Evolutionary conservation across 768 basidiomycete genomes (phyloP).

Genomic region (Gelatoporia subvermispora): DNA sequence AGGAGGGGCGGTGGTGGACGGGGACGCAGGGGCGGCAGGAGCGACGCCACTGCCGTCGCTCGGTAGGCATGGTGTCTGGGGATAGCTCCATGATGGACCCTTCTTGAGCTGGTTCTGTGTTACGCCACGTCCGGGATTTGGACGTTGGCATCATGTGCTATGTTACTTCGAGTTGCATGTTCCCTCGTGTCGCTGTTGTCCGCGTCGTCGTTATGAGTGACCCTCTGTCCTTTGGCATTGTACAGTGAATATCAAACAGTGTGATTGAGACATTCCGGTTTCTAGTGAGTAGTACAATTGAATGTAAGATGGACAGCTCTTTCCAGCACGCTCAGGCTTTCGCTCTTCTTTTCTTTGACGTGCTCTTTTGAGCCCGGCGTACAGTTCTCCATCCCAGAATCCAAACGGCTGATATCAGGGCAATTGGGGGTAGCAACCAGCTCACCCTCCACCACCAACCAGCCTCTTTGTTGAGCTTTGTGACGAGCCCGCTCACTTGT

Average conservation of each 20-base stretch:
- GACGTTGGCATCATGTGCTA: too few relatives aligned
- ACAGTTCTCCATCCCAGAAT: constrained; percentile 32
- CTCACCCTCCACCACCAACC: constrained; percentile 60
- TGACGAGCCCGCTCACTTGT: constrained; percentile 44
- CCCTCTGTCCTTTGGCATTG: neutral
- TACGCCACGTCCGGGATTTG: neutral
- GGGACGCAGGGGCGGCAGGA: constrained; percentile 26
- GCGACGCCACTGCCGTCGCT: constrained; percentile 9
- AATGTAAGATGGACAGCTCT: too few relatives aligned
- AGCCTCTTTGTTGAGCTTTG: constrained; percentile 35
- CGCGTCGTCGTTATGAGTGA: too few relatives aligned
- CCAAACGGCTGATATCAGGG: constrained; percentile 42
- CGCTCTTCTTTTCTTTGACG: constrained; percentile 2
- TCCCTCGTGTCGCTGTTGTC: too few relatives aligned
- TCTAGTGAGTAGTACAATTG: too few relatives aligned
- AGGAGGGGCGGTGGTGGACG: constrained; percentile 41
- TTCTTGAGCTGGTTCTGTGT: neutral
- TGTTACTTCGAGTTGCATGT: too few relatives aligned
- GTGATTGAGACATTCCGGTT: too few relatives aligned
- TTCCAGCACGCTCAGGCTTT: neutral
- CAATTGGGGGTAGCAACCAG: constrained; percentile 56
- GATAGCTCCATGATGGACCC: neutral
- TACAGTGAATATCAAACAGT: neutral
- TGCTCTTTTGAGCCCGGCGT: constrained; percentile 12
- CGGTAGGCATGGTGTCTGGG: constrained; percentile 7